These are phyloP conservation scores for Didymellaceae sp. DNA, from an alignment of 2,329 filamentous ascomycete genomes.

Conservation along the genomic window DNA sequence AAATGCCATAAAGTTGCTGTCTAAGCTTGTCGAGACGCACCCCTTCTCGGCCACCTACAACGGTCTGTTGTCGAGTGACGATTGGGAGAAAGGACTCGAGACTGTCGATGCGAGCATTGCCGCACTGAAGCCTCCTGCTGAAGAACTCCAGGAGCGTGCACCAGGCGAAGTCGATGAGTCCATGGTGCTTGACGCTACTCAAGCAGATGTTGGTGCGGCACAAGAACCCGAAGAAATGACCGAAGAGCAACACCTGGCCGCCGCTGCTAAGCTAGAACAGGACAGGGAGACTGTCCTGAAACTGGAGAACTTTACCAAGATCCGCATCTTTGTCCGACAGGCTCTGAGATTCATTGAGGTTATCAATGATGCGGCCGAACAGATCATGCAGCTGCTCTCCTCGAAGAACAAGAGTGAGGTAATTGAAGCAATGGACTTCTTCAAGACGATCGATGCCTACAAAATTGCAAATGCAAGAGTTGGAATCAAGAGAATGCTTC, in stretches of 20 bases:
- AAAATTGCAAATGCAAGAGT: slow-evolving; percentile 91
- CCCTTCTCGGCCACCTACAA: slow-evolving; percentile 77
- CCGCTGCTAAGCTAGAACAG: slow-evolving; percentile 79
- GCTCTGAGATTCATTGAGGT: slow-evolving; percentile 93
- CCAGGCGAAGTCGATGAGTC: slow-evolving; percentile 75
- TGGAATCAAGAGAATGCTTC: slow-evolving; percentile 93
- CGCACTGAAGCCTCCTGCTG: slow-evolving; percentile 77
- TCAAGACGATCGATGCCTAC: slow-evolving; percentile 93
- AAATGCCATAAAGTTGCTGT: slow-evolving; percentile 92
- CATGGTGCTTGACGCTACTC: slow-evolving; percentile 87
- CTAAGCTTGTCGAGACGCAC: slow-evolving; percentile 88
- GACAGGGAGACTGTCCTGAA: slow-evolving; percentile 89
- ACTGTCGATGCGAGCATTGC: slow-evolving; percentile 83
- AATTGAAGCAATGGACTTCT: slow-evolving; percentile 98
- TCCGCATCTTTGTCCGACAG: slow-evolving; percentile 89
- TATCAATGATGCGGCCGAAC: slow-evolving; percentile 79
- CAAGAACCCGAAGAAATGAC: slow-evolving; percentile 72
- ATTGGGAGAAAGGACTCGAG: slow-evolving; percentile 84
- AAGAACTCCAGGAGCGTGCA: slow-evolving; percentile 71
- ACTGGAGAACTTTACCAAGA: slow-evolving; percentile 85
- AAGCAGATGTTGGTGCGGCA: slow-evolving; percentile 61
- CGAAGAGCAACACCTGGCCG: slow-evolving; percentile 77
- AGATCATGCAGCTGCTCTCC: slow-evolving; percentile 84
- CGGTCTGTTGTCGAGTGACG: slow-evolving; percentile 75
- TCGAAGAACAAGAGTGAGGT: slow-evolving; percentile 98